Conservation (phyloP, 2,329 filamentous ascomycete genomes). For the Sporothrix euskadiensis region DNA sequence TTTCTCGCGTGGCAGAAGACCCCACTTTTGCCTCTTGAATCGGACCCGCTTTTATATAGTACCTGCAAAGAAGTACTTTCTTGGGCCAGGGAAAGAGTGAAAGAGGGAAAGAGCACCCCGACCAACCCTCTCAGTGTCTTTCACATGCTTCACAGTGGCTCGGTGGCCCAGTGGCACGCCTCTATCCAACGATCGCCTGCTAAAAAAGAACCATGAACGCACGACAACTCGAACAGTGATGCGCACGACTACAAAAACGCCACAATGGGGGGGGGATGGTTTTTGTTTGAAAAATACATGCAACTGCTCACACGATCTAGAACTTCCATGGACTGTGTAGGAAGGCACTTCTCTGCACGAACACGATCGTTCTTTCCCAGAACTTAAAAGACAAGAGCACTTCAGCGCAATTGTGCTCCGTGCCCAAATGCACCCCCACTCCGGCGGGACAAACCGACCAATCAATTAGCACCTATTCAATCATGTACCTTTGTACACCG, state of each 20-base stretch:
- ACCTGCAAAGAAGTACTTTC: not conserved
- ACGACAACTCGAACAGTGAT: not conserved
- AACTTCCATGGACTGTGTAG: not conserved
- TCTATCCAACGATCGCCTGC: not conserved
- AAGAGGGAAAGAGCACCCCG: not conserved
- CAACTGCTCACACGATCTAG: not conserved
- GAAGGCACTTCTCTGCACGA: not conserved
- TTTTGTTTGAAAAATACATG: not conserved
- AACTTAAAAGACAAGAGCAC: not conserved
- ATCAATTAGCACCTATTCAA: conserved; percentile 7
- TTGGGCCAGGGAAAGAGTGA: too few relatives aligned
- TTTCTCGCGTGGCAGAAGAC: conserved; percentile 13
- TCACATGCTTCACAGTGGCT: conserved; percentile 8
- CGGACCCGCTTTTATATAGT: conserved; percentile 12
- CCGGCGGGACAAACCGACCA: not conserved
- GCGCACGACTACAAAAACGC: not conserved
- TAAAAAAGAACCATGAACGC: not conserved
- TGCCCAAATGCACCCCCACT: not conserved
- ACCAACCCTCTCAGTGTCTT: not conserved
- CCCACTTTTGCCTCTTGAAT: conserved; percentile 5
- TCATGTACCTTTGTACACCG: not conserved
- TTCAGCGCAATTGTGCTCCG: not conserved
- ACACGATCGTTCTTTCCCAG: not conserved
- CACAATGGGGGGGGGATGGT: not conserved
- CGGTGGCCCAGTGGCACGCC: too few relatives aligned